Percentiles rank a stretch among this genome's conserved stretches.
These are phyloP conservation scores for Phialemonium atrogriseum DNA, from an alignment of 2,329 filamentous ascomycete genomes.

Conservation along the genomic window DNA sequence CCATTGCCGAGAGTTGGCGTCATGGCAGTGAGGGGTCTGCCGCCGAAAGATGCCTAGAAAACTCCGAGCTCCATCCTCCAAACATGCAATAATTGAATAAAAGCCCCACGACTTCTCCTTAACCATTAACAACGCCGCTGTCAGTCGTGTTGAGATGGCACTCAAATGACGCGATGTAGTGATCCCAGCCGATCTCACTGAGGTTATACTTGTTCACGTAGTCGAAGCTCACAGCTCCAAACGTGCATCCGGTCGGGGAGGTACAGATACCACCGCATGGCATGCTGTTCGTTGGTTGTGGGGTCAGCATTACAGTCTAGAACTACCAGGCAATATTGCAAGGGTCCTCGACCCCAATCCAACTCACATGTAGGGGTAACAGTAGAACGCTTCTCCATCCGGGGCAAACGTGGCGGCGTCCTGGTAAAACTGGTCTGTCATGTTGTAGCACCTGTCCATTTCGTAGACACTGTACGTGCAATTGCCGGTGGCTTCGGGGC, in stretches of 20 bases:
- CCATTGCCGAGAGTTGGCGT: constrained; percentile 2
- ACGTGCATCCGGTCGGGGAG: constrained; percentile 44
- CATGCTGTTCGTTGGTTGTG: constrained; percentile 10
- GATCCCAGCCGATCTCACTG: constrained; percentile 34
- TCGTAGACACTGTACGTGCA: constrained; percentile 36
- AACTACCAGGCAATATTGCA: no score
- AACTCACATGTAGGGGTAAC: constrained; percentile 32
- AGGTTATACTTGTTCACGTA: constrained; percentile 40
- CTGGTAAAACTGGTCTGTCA: constrained; percentile 28
- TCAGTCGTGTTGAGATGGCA: constrained; percentile 19
- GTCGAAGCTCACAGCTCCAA: constrained; percentile 36
- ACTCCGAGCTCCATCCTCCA: background rate
- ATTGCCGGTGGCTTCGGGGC: constrained; percentile 37
- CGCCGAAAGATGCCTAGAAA: constrained; percentile 1
- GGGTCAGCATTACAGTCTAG: no score
- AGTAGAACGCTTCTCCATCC: constrained; percentile 39
- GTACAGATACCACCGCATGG: constrained; percentile 35
- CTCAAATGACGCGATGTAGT: constrained; percentile 26
- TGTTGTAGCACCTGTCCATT: constrained; percentile 36
- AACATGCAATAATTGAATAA: background rate
- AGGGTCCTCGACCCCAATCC: no score
- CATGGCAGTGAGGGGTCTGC: constrained; percentile 2
- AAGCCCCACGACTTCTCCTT: background rate
- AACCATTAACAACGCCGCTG: constrained; percentile 6
- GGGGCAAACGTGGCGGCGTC: constrained; percentile 42